A percentile compares a stretch with the other conserved stretches of the same genome.
Conservation (phyloP, 2,329 filamentous ascomycete genomes). For the Cyphellophora attinorum region DNA sequence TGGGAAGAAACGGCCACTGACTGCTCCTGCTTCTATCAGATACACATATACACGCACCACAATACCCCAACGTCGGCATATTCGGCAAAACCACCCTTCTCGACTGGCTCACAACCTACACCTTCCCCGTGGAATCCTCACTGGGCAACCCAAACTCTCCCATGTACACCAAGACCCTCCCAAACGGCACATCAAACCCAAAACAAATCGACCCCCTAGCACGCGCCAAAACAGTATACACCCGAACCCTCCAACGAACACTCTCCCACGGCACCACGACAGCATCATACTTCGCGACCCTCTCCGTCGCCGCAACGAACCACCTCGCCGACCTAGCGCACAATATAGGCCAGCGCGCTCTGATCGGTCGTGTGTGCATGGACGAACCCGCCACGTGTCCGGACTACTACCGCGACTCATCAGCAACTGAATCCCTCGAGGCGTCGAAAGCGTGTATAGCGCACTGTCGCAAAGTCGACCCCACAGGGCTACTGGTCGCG, state of each 20-base stretch:
- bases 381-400: constrained; percentile 59
- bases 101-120: constrained; percentile 89
- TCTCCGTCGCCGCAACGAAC: constrained; percentile 81
- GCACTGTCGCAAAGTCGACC: constrained; percentile 60
- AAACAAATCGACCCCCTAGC: constrained; percentile 31
- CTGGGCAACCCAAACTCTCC: constrained; percentile 37
- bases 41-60: constrained; percentile 88
- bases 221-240: constrained; percentile 64
- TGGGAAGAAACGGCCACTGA: neutral
- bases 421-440: constrained; percentile 45
- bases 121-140: constrained; percentile 82
- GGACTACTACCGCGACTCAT: constrained; percentile 68
- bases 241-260: constrained; percentile 66
- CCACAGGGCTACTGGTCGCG: constrained; percentile 50
- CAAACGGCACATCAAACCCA: constrained; percentile 17
- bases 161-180: constrained; percentile 19
- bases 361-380: constrained; percentile 95
- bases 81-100: constrained; percentile 90
- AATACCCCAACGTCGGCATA: constrained; percentile 89
- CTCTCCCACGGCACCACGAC: constrained; percentile 87
- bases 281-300: constrained; percentile 88
- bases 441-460: constrained; percentile 52
- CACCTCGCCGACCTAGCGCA: constrained; percentile 77
- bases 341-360: constrained; percentile 71
- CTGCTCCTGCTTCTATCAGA: constrained; percentile 45